Base-by-base conservation (phyloP, 768 basidiomycete genomes). In the Terana coerulea region DNA sequence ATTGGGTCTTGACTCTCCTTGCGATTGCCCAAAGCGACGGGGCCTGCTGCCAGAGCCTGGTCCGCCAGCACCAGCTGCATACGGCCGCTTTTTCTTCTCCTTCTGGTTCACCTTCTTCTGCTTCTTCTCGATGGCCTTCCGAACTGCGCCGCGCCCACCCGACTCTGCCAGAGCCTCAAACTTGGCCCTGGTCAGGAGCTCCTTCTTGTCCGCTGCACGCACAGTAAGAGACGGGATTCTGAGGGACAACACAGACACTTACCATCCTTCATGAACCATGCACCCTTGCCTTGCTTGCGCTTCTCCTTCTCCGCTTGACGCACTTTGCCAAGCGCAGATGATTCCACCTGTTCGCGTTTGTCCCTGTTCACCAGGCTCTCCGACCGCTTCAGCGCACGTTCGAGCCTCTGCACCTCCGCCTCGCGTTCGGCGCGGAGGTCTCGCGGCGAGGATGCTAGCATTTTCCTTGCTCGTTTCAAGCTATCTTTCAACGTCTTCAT, bases 221-320 rank as follows among this genome's bases (percentile, higher is more conserved):
- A 17, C 7, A 33, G 46, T 15, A n/a, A 55, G 12, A 3, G 25
- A 31, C 25, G 10, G 50, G 14, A 41, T 15, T 11, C 12, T 17
- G 29, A 9, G 2, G 36, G 10, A n/a, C 9, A 29, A 49, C 25
- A 45, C 15, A 34, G 9, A 40, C 5, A 69, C 83, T 59, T 63
- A 91, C 94, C 71, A 56, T 82, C 72, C 71, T 95, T 97, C 78
- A 95, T 74, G 70, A 77, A 88, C 91, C 91, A 98, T 36, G 72
- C 77, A 4, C 79, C 76, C 70, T 98, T 98, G 3, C 94, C 94
- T 46, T 80, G 69, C 49, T 77, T 75, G 52, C 82, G 73, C 69
- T 87, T 92, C 55, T 79, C 76, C 54, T 68, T 71, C 69, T 92
- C 84, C 47, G 75, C 74, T 51, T 72, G 72, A 56, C 72, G 71